phyloP scores from a whole-genome alignment of 768 basidiomycete species.

The Mrakia hoshinonis region DNA sequence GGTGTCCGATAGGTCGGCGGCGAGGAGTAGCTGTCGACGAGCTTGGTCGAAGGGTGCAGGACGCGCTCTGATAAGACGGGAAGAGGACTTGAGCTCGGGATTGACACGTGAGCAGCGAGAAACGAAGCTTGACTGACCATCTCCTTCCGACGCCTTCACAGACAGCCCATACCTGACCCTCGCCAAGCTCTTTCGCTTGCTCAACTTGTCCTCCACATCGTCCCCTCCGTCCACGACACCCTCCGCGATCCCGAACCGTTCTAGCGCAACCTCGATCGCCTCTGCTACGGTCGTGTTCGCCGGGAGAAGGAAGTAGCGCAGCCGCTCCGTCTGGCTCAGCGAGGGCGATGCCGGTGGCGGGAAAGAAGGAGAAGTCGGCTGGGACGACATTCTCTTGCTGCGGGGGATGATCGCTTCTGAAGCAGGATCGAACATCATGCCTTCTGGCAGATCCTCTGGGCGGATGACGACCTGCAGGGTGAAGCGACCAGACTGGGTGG shows the following conservation, averaged over 20 bases:
- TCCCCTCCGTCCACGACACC: slow-evolving; percentile 99
- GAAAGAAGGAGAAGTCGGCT: neutral
- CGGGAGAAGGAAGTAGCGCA: slow-evolving; percentile 83
- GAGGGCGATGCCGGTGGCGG: slow-evolving; percentile 44
- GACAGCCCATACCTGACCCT: slow-evolving; percentile 77
- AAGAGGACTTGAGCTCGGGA: neutral
- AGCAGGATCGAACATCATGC: slow-evolving; percentile 84
- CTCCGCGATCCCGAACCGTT: slow-evolving; percentile 86
- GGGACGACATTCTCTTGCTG: slow-evolving; percentile 30
- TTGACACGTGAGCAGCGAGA: too few relatives aligned
- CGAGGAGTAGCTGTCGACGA: slow-evolving; percentile 70
- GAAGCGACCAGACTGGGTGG: slow-evolving; percentile 68
- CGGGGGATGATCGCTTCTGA: slow-evolving; percentile 93
- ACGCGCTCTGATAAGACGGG: slow-evolving; percentile 55
- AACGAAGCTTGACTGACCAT: slow-evolving; percentile 51
- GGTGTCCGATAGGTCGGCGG: slow-evolving; percentile 63
- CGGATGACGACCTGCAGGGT: slow-evolving; percentile 78
- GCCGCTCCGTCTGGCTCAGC: slow-evolving; percentile 55
- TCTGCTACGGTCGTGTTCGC: slow-evolving; percentile 94
- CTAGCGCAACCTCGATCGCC: slow-evolving; percentile 83
- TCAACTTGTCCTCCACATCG: slow-evolving; percentile 86
- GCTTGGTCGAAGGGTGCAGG: slow-evolving; percentile 67
- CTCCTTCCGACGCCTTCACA: slow-evolving; percentile 49
- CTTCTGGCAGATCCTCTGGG: slow-evolving; percentile 83
- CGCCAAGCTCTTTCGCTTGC: slow-evolving; percentile 65